Percentiles rank a stretch among this genome's conserved stretches.
Conservation (phyloP, 768 basidiomycete genomes). For the Calocera viscosa region DNA sequence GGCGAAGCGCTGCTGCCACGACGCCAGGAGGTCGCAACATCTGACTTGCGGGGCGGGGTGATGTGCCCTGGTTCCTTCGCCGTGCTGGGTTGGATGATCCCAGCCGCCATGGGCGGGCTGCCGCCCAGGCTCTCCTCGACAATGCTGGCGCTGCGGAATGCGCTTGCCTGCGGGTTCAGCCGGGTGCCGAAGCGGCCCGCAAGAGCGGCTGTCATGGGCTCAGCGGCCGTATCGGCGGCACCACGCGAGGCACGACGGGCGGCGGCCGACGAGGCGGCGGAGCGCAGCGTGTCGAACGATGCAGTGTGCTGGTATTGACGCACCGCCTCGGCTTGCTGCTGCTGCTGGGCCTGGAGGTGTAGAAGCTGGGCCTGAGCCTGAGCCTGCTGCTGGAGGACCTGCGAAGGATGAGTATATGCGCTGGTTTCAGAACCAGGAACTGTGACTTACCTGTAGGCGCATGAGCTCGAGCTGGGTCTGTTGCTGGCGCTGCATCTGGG, state of each 20-base stretch:
- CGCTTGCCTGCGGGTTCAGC: slow-evolving; percentile 32
- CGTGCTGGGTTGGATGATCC: slow-evolving; percentile 6
- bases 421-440: not conserved
- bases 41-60: slow-evolving; percentile 60
- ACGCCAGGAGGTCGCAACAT: slow-evolving; percentile 68
- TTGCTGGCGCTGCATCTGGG: slow-evolving; percentile 28
- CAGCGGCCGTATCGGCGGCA: slow-evolving; percentile 50
- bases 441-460: slow-evolving; percentile 54
- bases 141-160: slow-evolving; percentile 26
- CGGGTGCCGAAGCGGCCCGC: slow-evolving; percentile 68
- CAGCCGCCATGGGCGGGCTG: slow-evolving; percentile 6
- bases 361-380: slow-evolving; percentile 3
- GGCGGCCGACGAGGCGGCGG: slow-evolving; percentile 11
- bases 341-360: slow-evolving; percentile 37
- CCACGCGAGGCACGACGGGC: slow-evolving; percentile 37
- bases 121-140: slow-evolving; percentile 26
- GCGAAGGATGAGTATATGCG: not conserved
- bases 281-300: slow-evolving; percentile 47
- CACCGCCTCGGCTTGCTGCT: slow-evolving; percentile 32
- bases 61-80: slow-evolving; percentile 30
- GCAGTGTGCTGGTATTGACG: slow-evolving; percentile 35
- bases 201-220: slow-evolving; percentile 70
- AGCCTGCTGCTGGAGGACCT: slow-evolving; percentile 11
- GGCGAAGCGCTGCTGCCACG: slow-evolving; percentile 47
- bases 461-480: slow-evolving; percentile 62